Base-by-base conservation (phyloP, 768 basidiomycete genomes). In the Pleurotus salmoneostramineus region DNA sequence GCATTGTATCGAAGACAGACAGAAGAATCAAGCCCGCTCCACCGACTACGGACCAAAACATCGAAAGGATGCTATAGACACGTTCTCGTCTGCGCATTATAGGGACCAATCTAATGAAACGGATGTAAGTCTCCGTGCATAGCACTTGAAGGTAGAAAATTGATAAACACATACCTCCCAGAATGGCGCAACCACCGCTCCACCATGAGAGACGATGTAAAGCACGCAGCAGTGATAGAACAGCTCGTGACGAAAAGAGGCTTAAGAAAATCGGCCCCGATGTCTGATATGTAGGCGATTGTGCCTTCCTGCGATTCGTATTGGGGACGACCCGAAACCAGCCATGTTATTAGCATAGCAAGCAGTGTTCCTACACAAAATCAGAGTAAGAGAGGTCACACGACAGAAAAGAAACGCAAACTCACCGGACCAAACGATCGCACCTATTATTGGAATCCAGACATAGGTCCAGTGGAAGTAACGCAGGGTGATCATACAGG, bases 241-340 rank as follows among this genome's bases (percentile, higher is more conserved):
- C 84, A 86, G 5, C 84, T 85, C 12, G 78, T 74, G 50, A 92
- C 74, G 64, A 93, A 93, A 37, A 92, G 77, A 3, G 91, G 90
- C 66, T 92, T 91, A 45, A 92, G 72, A 52, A 78, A 74, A 61
- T 79, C 79, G 15, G 91, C 89, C n/a, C 86, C 89, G 36, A 91
- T 71, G 64, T 92, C 89, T 43, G 88, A 89, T 49, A 92, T 90
- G 69, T 87, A 90, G n/a, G 84, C 82, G 52, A 90, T 82, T 1
- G 69, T 68, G 17, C 79, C 79, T 37, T 83, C 77, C 67, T 80
- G 75, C 11, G 85, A 79, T 12, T 75, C 75, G 62, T 86, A 85
- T 64, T 75, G 75, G 6, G 84, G 87, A 33, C 80, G 73, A 15
- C 88, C 87, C n/a, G 77, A 74, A 6, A 82, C 83, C 21, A 85